Percentiles rank a stretch among this genome's conserved stretches.
Evolutionary conservation across 352 stramenopile species (phyloP).

Genomic region (Pythium insidiosum): DNA sequence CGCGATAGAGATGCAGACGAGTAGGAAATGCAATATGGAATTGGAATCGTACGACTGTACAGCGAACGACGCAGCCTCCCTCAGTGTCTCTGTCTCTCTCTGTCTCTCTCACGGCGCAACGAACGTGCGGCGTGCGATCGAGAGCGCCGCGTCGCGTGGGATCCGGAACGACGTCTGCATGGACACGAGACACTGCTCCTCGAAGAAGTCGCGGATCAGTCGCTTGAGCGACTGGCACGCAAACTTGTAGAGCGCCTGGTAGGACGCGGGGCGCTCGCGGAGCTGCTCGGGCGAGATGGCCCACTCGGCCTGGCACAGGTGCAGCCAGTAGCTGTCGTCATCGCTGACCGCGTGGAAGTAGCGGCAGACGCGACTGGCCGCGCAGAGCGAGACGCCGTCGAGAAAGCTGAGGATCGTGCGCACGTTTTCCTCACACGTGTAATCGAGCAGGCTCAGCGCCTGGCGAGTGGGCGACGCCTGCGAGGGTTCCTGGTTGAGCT

Average conservation of each 20-base stretch:
- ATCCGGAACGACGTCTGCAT: conserved; percentile 67
- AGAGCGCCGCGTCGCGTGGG: conserved; percentile 46
- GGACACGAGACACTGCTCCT: conserved; percentile 69
- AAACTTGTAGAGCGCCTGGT: conserved; percentile 71
- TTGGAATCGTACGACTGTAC: too few species aligned
- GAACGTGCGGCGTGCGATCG: conserved; percentile 28
- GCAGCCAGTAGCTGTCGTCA: conserved; percentile 57
- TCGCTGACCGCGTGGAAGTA: conserved; percentile 39
- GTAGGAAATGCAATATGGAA: not conserved
- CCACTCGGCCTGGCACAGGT: conserved; percentile 65
- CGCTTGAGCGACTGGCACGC: conserved; percentile 58
- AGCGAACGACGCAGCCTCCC: too few species aligned
- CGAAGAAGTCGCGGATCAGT: conserved; percentile 70
- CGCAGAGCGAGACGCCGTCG: conserved; percentile 58
- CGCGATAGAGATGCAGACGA: too few species aligned
- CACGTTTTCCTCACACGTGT: conserved; percentile 70
- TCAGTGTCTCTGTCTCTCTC: not conserved
- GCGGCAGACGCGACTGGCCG: conserved; percentile 44
- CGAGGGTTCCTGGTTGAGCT: not conserved
- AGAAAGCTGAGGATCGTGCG: conserved; percentile 54
- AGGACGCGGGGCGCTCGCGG: conserved; percentile 40
- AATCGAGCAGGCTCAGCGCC: conserved; percentile 41
- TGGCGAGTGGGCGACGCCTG: not conserved
- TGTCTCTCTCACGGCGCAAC: conserved; percentile 4
- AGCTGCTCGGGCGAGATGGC: conserved; percentile 70